These are phyloP conservation scores for Rhodamnia argentea DNA, from an alignment of 345 rosid genomes.

Conservation along the genomic window DNA sequence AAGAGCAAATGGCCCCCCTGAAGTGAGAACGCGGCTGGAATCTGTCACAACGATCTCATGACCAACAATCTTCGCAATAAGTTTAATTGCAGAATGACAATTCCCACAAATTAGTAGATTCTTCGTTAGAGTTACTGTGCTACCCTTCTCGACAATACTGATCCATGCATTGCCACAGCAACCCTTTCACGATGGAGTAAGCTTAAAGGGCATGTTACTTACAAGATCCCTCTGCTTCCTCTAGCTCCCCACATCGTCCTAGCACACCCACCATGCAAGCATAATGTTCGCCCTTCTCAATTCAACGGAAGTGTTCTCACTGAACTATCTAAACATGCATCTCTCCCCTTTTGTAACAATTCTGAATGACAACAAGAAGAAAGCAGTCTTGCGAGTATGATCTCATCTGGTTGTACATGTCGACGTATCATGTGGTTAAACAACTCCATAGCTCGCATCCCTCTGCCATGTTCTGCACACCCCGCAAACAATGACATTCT, in stretches of 20 bases:
- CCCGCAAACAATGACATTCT: conserved; percentile 61
- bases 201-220: background rate
- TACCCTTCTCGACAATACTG: no score
- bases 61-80: no score
- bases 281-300: background rate
- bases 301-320: background rate
- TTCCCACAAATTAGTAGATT: no score
- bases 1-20: no score
- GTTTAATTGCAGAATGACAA: no score
- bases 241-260: background rate
- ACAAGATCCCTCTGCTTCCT: background rate
- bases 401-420: background rate
- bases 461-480: conserved; percentile 54
- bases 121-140: no score
- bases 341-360: conserved; percentile 1
- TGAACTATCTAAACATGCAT: background rate
- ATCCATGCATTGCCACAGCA: no score
- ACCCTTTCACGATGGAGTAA: conserved; percentile 41
- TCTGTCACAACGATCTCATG: no score
- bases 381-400: background rate
- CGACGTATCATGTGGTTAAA: conserved; percentile 18
- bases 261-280: background rate
- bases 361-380: background rate
- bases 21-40: no score
- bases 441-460: conserved; percentile 33